Base-by-base conservation (phyloP, 2,329 filamentous ascomycete genomes). In the Talaromyces sp. region DNA sequence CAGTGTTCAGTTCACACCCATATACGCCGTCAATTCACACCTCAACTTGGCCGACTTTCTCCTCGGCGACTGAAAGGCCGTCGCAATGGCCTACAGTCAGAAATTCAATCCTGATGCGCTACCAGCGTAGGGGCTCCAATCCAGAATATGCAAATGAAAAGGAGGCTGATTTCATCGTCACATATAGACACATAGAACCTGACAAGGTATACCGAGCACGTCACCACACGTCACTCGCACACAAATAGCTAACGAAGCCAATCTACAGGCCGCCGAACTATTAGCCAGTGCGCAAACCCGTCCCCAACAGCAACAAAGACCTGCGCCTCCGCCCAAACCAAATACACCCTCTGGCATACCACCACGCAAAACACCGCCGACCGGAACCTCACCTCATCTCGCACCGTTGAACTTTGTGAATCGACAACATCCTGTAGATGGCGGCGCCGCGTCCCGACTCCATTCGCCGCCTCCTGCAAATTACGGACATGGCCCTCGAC, bases 31-130 rank as follows among this genome's bases (percentile, higher is more conserved):
- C 5, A n/a, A 52, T 21, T 21, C 37, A 21, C 5, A 14, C 31
- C 16, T 21, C 31, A 35, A 54, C 18, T 35, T 6, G 25, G 31
- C 23, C 14, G 14, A 50, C 8, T 3, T 33, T 35, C 50, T 54
- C 16, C 23, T 31, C 18, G n/a, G 50, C 50, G 50, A 54, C 50
- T 54, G 31, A 35, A 35, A 31, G 46, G 61, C 56, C 48, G 58
- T 54, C 39, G 67, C 74, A 65, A 98, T 98, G 93, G 93, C 93
- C 62, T 98, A 98, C 83, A 96, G 96, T 79, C 88, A 87, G 76
- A 86, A 89, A 62, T 95, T 92, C 81, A 96, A 99, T 77, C 93
- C 93, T 37, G 93, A 99, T 81, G 91, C 92, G 74, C 86, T 99
- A 67, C 93, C 93, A 74, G 92, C 92, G 90, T 95, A 83, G 23